Base-by-base conservation (phyloP, 202 grass and related monocot genomes). In the Bolboschoenoplectus hybrid region DNA sequence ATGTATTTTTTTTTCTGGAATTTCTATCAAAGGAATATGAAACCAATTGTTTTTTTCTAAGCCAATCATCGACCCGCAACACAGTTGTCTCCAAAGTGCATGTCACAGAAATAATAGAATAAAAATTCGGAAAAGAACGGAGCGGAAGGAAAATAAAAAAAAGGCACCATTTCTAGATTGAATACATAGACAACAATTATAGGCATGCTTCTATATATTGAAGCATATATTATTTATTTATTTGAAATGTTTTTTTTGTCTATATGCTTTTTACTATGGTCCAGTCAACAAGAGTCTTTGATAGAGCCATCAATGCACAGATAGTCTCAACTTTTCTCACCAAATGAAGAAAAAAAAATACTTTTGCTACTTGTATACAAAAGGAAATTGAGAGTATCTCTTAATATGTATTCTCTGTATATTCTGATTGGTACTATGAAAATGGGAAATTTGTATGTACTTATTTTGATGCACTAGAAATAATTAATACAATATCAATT, bases 251-350 rank as follows among this genome's bases (percentile, higher is more conserved):
- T 72, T 70, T 1, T 64, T 12, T 40, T 14, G 12, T 67, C 1
- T 3, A 46, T 20, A 14, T 72, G 70, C 44, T 74, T 49, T 26
- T n/a, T 46, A 49, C 2, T 50, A n/a, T 74, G 43, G 44, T 2
- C 17, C 68, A 74, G 70, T 32, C 41, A 49, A 47, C 69, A 73
- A 4, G 17, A 73, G 69, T 47, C 3, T 73, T 73, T 73, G 44
- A 26, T 32, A 13, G 43, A 2, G 43, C 43, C 43, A 71, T 5
- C 69, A 47, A 49, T 26, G 0, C 43, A 1, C 68, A 72, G 14
- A 16, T 17, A 32, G 14, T 58, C 56, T 58, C 56, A 58, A 0
- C 16, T 58, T n/a, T 58, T 38, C 64, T 67, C 64, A 38, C 34
- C 35, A 67, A 39, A 67, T 40, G 64, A 66, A 66, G 63, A 39